Conservation (phyloP, 2,329 filamentous ascomycete species). For the Atkinsonella texensis region DNA sequence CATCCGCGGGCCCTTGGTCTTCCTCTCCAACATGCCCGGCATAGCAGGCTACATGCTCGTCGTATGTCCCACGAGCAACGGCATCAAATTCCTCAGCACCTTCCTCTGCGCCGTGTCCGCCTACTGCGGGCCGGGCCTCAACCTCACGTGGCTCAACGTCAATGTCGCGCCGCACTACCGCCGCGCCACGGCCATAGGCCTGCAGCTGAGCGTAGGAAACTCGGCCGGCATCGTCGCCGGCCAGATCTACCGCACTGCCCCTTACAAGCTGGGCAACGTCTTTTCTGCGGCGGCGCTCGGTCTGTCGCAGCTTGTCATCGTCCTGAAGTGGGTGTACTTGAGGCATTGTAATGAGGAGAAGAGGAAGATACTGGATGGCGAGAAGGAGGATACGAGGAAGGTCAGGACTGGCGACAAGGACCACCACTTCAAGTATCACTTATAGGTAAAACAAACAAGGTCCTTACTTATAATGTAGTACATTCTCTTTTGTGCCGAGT, state of each 20-base stretch:
- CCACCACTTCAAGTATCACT: conserved; percentile 35
- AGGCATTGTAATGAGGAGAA: conserved; percentile 29
- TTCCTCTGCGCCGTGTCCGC: conserved; percentile 35
- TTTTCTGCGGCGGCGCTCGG: conserved; percentile 17
- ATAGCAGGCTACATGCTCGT: conserved; percentile 38
- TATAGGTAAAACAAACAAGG: conserved; percentile 9
- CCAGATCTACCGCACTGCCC: conserved; percentile 23
- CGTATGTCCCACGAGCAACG: conserved; percentile 33
- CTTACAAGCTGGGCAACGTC: conserved; percentile 19
- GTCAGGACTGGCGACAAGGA: conserved; percentile 34
- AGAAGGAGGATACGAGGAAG: conserved; percentile 30
- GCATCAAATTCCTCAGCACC: conserved; percentile 36
- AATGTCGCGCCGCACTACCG: conserved; percentile 33
- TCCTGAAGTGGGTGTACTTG: conserved; percentile 29
- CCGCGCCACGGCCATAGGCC: conserved; percentile 32
- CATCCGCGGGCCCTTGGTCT: conserved; percentile 34
- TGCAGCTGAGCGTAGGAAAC: conserved; percentile 34
- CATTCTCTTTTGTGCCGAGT: too few relatives aligned
- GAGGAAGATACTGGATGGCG: conserved; percentile 23
- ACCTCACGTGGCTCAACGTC: conserved; percentile 33
- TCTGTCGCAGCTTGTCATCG: conserved; percentile 24
- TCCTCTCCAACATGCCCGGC: conserved; percentile 38
- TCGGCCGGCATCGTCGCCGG: conserved; percentile 31
- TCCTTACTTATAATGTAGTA: neutral
- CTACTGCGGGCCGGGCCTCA: conserved; percentile 35